Conservation (phyloP, 1,139 yeast species). For the Martiniozyma asiatica region DNA sequence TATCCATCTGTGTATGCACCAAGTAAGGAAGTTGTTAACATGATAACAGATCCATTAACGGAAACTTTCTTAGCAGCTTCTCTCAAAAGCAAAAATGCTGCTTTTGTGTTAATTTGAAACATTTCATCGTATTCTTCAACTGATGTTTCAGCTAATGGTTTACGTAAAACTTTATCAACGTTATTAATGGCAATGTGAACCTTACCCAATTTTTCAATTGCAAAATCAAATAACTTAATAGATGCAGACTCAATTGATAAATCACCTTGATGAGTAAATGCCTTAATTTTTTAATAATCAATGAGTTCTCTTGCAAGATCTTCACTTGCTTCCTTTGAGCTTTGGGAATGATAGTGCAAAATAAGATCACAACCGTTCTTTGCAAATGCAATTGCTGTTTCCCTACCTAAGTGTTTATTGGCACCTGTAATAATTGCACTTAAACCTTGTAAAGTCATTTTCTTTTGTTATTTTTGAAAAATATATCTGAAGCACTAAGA, state of each 20-base stretch:
- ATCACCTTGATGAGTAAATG: slow-evolving; percentile 33
- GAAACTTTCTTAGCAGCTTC: slow-evolving; percentile 41
- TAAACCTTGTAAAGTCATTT: no score
- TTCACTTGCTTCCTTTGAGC: slow-evolving; percentile 29
- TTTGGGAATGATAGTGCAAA: slow-evolving; percentile 41
- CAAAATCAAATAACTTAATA: slow-evolving; percentile 31
- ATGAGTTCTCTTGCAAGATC: slow-evolving; percentile 29
- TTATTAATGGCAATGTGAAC: slow-evolving; percentile 55
- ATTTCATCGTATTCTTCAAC: slow-evolving; percentile 43
- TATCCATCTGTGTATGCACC: slow-evolving; percentile 51
- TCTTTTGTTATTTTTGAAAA: no score
- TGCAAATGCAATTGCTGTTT: slow-evolving; percentile 47
- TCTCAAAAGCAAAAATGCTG: slow-evolving; percentile 50
- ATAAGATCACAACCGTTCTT: slow-evolving; percentile 41
- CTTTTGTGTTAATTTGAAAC: slow-evolving; percentile 39
- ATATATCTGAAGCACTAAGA: no score
- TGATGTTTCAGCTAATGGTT: slow-evolving; percentile 32
- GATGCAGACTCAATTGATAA: slow-evolving; percentile 33
- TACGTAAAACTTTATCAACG: slow-evolving; percentile 56
- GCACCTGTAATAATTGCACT: slow-evolving; percentile 57
- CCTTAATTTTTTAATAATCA: slow-evolving; percentile 27
- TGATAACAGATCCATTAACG: slow-evolving; percentile 42
- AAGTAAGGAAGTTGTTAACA: slow-evolving; percentile 49
- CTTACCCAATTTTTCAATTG: slow-evolving; percentile 33
- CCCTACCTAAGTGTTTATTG: slow-evolving; percentile 51